Conservation (phyloP, 2,329 filamentous ascomycete species). For the Curvularia sp. region DNA sequence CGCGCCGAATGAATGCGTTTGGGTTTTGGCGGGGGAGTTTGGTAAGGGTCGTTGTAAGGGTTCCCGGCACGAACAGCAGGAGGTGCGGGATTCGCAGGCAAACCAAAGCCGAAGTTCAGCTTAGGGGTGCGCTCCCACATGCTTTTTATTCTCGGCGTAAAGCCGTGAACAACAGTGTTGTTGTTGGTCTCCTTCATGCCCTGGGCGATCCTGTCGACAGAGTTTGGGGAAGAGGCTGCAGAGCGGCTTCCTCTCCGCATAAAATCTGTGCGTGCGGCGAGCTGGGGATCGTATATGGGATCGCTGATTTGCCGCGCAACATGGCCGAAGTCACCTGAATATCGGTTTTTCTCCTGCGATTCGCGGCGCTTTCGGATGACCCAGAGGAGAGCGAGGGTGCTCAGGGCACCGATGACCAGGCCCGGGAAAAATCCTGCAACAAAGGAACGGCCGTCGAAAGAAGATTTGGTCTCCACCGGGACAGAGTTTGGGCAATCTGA, state of each 20-base stretch:
- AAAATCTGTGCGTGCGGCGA: conserved; percentile 48
- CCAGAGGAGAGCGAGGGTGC: conserved; percentile 43
- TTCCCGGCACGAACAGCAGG: conserved; percentile 40
- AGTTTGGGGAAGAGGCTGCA: conserved; percentile 34
- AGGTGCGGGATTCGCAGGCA: conserved; percentile 28
- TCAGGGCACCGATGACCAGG: conserved; percentile 45
- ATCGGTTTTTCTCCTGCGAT: conserved; percentile 37
- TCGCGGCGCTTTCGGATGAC: conserved; percentile 46
- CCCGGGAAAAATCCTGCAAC: conserved; percentile 50
- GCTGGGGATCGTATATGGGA: conserved; percentile 49
- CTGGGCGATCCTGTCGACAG: conserved; percentile 34
- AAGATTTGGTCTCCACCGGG: conserved; percentile 24
- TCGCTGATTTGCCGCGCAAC: conserved; percentile 49
- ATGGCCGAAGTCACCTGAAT: conserved; percentile 49
- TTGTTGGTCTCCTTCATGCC: conserved; percentile 28
- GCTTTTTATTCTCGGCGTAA: conserved; percentile 44
- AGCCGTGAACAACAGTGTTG: conserved; percentile 24
- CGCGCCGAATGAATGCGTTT: conserved; percentile 28
- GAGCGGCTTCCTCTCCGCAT: conserved; percentile 43
- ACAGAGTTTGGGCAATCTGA: conserved; percentile 26
- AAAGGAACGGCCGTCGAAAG: conserved; percentile 48
- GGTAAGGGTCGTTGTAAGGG: conserved; percentile 41
- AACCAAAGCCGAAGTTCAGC: conserved; percentile 39
- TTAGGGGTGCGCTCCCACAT: conserved; percentile 48
- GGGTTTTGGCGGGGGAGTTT: conserved; percentile 39